Conservation (phyloP, 352 stramenopile genomes). For the Thalassiosira hispida region DNA sequence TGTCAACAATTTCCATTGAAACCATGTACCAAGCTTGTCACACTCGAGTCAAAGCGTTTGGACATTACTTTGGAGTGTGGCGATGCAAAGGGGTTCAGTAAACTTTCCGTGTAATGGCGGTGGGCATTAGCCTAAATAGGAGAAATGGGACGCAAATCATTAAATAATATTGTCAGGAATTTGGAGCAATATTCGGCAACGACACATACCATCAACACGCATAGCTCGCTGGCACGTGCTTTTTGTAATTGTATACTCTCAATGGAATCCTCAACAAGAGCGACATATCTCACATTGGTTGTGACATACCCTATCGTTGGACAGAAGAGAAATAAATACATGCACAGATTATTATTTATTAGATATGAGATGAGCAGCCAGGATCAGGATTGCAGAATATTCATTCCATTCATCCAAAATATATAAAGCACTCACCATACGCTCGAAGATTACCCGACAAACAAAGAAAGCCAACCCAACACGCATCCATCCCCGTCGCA, state of each 20-base stretch:
- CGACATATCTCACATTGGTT: conserved; percentile 45
- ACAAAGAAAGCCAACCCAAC: conserved; percentile 49
- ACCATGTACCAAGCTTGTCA: conserved; percentile 18
- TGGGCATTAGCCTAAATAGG: conserved; percentile 25
- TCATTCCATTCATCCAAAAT: too few relatives aligned
- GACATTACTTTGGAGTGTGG: conserved; percentile 45
- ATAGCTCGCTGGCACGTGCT: conserved; percentile 35
- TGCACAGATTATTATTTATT: conserved; percentile 2
- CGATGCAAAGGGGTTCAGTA: conserved; percentile 44
- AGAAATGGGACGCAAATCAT: not conserved
- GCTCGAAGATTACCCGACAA: conserved; percentile 45
- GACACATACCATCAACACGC: conserved; percentile 41
- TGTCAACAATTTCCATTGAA: conserved; percentile 24
- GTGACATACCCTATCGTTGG: conserved; percentile 42
- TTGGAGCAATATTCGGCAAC: not conserved
- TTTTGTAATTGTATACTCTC: conserved; percentile 35
- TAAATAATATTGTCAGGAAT: not conserved
- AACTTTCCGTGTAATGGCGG: conserved; percentile 37
- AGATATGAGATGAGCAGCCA: too few relatives aligned
- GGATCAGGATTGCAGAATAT: not conserved
- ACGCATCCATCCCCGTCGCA: conserved; percentile 35
- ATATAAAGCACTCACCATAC: conserved; percentile 30
- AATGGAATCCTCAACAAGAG: conserved; percentile 40
- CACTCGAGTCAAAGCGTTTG: conserved; percentile 32
- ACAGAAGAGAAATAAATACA: not conserved